Percentiles rank a stretch among this genome's conserved stretches.
phyloP scores from a whole-genome alignment of 345 rosid genomes.

The Melastoma malabathricum region DNA sequence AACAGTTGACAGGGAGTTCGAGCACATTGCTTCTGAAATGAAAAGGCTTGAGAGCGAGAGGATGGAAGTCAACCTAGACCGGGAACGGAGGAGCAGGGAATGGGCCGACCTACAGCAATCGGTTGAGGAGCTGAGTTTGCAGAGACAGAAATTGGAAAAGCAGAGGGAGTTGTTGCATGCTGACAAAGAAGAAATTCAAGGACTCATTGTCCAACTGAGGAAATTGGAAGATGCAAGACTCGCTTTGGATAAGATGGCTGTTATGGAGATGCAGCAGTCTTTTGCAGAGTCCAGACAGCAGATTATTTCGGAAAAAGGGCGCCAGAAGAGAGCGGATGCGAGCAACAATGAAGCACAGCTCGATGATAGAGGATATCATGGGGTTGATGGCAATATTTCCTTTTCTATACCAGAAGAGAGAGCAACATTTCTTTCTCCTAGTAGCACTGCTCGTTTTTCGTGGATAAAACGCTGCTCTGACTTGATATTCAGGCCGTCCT shows the following conservation, averaged over 20 bases:
- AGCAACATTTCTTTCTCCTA: constrained; percentile 18
- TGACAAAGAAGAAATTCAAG: constrained; percentile 61
- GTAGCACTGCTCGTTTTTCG: constrained; percentile 43
- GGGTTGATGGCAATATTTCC: constrained; percentile 25
- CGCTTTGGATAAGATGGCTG: constrained; percentile 52
- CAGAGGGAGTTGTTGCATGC: constrained; percentile 69
- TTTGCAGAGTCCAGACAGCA: constrained; percentile 41
- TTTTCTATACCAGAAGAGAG: constrained; percentile 25
- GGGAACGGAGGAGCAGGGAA: constrained; percentile 68
- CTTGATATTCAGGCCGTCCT: constrained; percentile 49
- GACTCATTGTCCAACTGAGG: constrained; percentile 51
- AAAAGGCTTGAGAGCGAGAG: constrained; percentile 73
- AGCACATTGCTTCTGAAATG: constrained; percentile 51
- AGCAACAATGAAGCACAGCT: constrained; percentile 26
- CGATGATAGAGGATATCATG: constrained; percentile 14
- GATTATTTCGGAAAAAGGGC: constrained; percentile 36
- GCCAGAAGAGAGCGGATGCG: constrained; percentile 20
- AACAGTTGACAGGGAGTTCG: constrained; percentile 53
- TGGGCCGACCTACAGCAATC: constrained; percentile 66
- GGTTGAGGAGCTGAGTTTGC: constrained; percentile 68
- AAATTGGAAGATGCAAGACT: constrained; percentile 71
- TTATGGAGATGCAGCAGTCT: constrained; percentile 56
- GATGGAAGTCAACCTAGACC: constrained; percentile 60
- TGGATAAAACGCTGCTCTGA: constrained; percentile 69
- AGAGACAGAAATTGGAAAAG: constrained; percentile 57